These are phyloP conservation scores for Phialocephala sp. DNA, from an alignment of 2,329 filamentous ascomycete species.

Conservation along the genomic window DNA sequence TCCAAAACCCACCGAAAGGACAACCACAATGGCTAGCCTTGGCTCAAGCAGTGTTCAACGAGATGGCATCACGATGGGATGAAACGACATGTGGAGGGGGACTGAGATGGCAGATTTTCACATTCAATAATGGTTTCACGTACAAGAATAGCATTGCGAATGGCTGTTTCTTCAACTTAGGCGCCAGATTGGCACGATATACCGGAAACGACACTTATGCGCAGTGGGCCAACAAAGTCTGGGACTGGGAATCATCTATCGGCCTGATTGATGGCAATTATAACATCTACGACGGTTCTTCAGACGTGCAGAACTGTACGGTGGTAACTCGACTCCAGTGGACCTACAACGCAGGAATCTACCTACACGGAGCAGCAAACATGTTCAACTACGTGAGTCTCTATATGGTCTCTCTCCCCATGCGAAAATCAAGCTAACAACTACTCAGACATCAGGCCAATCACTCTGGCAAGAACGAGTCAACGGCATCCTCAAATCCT, in stretches of 20 bases:
- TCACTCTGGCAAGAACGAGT: conserved; percentile 62
- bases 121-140: conserved; percentile 80
- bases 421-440: conserved; percentile 23
- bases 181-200: conserved; percentile 73
- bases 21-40: conserved; percentile 72
- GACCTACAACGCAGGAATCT: conserved; percentile 73
- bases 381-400: conserved; percentile 67
- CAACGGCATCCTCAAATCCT: conserved; percentile 59
- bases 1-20: conserved; percentile 57
- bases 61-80: conserved; percentile 76
- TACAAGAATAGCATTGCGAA: conserved; percentile 74
- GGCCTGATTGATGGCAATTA: conserved; percentile 64
- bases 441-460: conserved; percentile 47
- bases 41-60: conserved; percentile 81
- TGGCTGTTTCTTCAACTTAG: conserved; percentile 64
- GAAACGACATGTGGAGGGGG: conserved; percentile 71
- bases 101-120: conserved; percentile 83
- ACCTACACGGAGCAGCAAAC: conserved; percentile 68
- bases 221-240: conserved; percentile 76
- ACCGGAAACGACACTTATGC: conserved; percentile 80
- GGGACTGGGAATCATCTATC: conserved; percentile 68
- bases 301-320: conserved; percentile 61
- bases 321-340: conserved; percentile 66
- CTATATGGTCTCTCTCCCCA: not conserved
- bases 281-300: conserved; percentile 65